phyloP scores from a whole-genome alignment of 2,329 filamentous ascomycete species.

The Pseudodiploospora longispora region DNA sequence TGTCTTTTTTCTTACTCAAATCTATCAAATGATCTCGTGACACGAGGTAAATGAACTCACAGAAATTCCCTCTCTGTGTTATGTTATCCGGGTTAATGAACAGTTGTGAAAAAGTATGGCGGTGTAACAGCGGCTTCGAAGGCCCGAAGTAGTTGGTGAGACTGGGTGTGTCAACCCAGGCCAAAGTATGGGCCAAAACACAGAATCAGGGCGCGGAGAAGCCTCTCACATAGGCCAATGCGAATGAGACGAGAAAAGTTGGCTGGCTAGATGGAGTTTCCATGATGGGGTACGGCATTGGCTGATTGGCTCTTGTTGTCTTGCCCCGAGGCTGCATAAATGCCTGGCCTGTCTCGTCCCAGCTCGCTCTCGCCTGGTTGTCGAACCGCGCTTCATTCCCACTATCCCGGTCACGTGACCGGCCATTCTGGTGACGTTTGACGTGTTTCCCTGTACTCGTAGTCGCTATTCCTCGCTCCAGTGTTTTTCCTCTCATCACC shows the following conservation, averaged over 20 bases:
- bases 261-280: too few relatives aligned
- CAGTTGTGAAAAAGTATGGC: constrained; percentile 21
- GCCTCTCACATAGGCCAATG: too few relatives aligned
- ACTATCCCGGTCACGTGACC: constrained; percentile 23
- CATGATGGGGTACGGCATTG: not conserved
- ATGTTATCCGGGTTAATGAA: constrained; percentile 21
- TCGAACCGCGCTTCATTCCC: constrained; percentile 5
- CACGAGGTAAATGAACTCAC: constrained; percentile 12
- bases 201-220: too few relatives aligned
- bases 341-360: not conserved
- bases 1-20: constrained; percentile 1
- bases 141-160: constrained; percentile 12
- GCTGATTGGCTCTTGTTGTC: not conserved
- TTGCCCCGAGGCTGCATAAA: constrained; percentile 4
- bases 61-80: constrained; percentile 16
- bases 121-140: constrained; percentile 19
- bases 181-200: too few relatives aligned
- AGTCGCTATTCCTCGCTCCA: constrained; percentile 22
- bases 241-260: too few relatives aligned
- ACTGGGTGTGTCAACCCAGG: constrained; percentile 5
- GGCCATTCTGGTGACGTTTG: constrained; percentile 25
- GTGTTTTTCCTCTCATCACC: constrained; percentile 28
- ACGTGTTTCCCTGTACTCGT: constrained; percentile 18
- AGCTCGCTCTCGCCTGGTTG: constrained; percentile 1
- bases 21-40: not conserved